Percentiles rank a stretch among this genome's conserved stretches.
These are phyloP conservation scores for Cryptococcus deneoformans DNA, from an alignment of 1,284 basidiomycete species.

Conservation along the genomic window DNA sequence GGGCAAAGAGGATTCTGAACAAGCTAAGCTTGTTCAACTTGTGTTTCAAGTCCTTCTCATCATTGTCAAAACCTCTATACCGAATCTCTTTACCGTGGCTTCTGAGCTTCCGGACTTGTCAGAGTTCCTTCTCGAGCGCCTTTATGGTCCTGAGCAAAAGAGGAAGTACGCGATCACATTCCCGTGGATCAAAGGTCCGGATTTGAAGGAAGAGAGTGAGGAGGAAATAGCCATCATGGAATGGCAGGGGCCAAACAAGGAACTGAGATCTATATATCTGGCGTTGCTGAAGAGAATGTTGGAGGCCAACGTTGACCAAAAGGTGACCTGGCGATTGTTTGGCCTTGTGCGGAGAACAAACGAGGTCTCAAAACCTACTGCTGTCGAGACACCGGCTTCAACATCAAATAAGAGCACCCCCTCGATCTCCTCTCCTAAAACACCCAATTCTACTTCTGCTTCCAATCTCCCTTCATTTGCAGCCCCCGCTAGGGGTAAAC, in stretches of 20 bases:
- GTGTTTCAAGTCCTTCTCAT: conserved; percentile 25
- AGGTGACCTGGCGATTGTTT: conserved; percentile 41
- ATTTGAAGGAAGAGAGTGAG: conserved; percentile 10
- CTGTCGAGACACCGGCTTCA: background rate
- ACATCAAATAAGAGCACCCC: background rate
- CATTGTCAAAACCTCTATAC: conserved; percentile 21
- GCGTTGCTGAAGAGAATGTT: conserved; percentile 31
- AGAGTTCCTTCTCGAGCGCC: conserved; percentile 31
- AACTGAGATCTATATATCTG: conserved; percentile 30
- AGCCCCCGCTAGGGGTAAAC: conserved; percentile 9
- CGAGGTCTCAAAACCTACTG: conserved; percentile 3
- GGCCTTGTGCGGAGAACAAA: conserved; percentile 18
- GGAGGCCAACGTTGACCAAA: conserved; percentile 35
- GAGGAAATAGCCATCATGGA: background rate
- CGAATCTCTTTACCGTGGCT: conserved; percentile 29
- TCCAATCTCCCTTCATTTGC: background rate
- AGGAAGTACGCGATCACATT: conserved; percentile 38
- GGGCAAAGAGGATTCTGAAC: background rate
- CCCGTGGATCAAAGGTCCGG: conserved; percentile 3
- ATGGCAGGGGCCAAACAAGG: conserved; percentile 21
- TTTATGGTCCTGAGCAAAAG: conserved; percentile 29
- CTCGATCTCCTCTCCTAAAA: conserved; percentile 1
- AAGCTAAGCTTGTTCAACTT: conserved; percentile 17
- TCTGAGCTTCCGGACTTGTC: conserved; percentile 29
- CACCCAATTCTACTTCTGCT: background rate